Percentiles rank a stretch among this genome's conserved stretches.
These are phyloP conservation scores for Gloeophyllum trabeum DNA, from an alignment of 768 basidiomycete genomes.

Conservation along the genomic window DNA sequence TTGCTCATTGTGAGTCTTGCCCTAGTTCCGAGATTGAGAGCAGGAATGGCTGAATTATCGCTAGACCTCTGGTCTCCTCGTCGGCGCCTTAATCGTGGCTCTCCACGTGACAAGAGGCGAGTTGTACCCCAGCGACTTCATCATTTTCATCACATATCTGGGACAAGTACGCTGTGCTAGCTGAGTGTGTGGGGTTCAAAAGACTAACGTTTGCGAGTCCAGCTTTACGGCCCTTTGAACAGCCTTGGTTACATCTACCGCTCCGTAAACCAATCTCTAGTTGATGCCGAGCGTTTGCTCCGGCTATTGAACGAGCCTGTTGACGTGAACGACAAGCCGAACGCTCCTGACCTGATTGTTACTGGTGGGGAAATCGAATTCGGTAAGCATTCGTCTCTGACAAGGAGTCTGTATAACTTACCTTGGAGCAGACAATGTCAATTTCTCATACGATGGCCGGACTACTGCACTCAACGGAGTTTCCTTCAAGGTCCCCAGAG, in stretches of 20 bases:
- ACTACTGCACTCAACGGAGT: constrained; percentile 62
- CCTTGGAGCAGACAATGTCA: constrained; percentile 55
- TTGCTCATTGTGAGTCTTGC: constrained; percentile 54
- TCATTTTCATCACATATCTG: constrained; percentile 77
- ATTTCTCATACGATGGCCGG: constrained; percentile 74
- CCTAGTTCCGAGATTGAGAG: background rate
- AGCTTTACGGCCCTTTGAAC: constrained; percentile 68
- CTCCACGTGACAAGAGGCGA: constrained; percentile 46
- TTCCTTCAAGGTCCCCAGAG: constrained; percentile 82
- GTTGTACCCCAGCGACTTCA: constrained; percentile 47
- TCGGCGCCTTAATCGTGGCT: constrained; percentile 76
- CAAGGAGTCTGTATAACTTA: background rate
- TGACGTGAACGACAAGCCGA: constrained; percentile 74
- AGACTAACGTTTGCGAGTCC: constrained; percentile 22
- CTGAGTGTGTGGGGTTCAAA: background rate
- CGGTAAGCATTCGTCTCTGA: constrained; percentile 28
- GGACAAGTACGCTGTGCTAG: constrained; percentile 37
- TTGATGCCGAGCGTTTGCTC: constrained; percentile 79
- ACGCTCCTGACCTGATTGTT: constrained; percentile 63
- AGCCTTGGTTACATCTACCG: constrained; percentile 75
- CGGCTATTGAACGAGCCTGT: constrained; percentile 72
- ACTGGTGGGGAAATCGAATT: constrained; percentile 80
- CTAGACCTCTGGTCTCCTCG: constrained; percentile 67
- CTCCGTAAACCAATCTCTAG: constrained; percentile 60
- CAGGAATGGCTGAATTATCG: constrained; percentile 1